A percentile compares a stretch with the other conserved stretches of the same genome.
Evolutionary conservation across 495 filamentous ascomycete genomes (phyloP).

Genomic region (Aspergillus heteromorphus): DNA sequence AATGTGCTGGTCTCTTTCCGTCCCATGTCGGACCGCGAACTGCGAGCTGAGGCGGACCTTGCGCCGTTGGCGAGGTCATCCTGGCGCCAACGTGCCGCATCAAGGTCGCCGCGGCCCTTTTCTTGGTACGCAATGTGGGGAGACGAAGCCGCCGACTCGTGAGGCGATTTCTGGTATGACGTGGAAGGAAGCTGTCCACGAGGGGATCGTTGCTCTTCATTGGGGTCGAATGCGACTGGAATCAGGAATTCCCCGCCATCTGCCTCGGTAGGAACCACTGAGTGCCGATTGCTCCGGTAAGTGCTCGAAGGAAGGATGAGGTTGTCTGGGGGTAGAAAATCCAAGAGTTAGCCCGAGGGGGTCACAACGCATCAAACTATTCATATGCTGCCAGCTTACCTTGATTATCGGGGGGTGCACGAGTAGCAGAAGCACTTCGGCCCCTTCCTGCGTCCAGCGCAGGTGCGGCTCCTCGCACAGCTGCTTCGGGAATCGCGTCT

Average conservation of each 20-base stretch:
- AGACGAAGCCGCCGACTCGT: slow-evolving; percentile 42
- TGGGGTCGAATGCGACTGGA: slow-evolving; percentile 84
- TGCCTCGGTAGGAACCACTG: slow-evolving; percentile 53
- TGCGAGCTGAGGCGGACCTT: slow-evolving; percentile 53
- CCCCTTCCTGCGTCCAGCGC: slow-evolving; percentile 23
- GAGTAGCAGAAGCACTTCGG: slow-evolving; percentile 8
- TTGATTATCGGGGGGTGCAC: slow-evolving; percentile 13
- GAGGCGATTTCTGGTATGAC: slow-evolving; percentile 14
- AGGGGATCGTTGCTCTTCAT: slow-evolving; percentile 55
- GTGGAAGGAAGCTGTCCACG: slow-evolving; percentile 17
- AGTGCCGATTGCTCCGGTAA: slow-evolving; percentile 76
- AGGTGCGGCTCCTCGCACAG: slow-evolving; percentile 54
- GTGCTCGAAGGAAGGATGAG: slow-evolving; percentile 66
- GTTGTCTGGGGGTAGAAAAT: slow-evolving; percentile 34
- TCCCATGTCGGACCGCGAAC: slow-evolving; percentile 53
- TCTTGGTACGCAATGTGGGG: slow-evolving; percentile 93
- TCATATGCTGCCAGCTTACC: slow-evolving; percentile 12
- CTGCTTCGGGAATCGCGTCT: slow-evolving; percentile 67
- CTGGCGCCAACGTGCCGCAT: slow-evolving; percentile 38
- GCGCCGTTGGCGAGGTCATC: slow-evolving; percentile 48
- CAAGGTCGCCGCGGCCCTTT: slow-evolving; percentile 52
- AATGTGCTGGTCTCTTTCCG: slow-evolving; percentile 29
- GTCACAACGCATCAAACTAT: background rate
- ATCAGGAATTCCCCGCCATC: slow-evolving; percentile 82
- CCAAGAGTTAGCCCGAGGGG: background rate